phyloP scores from a whole-genome alignment of 441 rosid species.

The Gossypium davidsonii region DNA sequence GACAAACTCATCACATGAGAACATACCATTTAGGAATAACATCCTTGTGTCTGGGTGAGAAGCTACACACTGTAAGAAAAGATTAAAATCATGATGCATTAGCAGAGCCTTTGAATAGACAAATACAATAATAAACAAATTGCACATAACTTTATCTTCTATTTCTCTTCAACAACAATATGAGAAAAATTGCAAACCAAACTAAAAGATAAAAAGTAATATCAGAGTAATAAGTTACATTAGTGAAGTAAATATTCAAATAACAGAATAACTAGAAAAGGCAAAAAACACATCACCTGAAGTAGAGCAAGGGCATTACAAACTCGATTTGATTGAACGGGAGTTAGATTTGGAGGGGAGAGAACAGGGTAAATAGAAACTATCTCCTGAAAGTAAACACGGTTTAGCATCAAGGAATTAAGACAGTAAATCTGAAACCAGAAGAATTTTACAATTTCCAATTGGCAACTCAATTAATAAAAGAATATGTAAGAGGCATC shows the following conservation, averaged over 20 bases:
- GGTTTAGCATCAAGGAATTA: not conserved
- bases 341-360: conserved; percentile 81
- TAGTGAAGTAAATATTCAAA: conserved; percentile 5
- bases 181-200: not conserved
- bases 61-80: conserved; percentile 80
- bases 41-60: conserved; percentile 96
- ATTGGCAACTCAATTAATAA: not conserved
- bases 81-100: conserved; percentile 14
- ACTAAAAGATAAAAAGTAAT: not conserved
- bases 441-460: not conserved
- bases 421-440: not conserved
- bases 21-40: conserved; percentile 89
- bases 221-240: not conserved
- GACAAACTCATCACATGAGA: conserved; percentile 18
- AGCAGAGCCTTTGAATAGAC: conserved; percentile 9
- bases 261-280: not conserved
- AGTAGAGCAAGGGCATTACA: conserved; percentile 99
- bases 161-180: not conserved
- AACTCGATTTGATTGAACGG: conserved; percentile 93
- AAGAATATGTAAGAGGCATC: conserved; percentile 1
- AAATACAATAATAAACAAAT: conserved; percentile 11
- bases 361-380: conserved; percentile 94
- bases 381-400: conserved; percentile 65
- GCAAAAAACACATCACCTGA: conserved; percentile 46
- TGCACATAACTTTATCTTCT: not conserved